Evolutionary conservation across 164 flowering plant genomes (phyloP).

Genomic region (Kalanchoe fedtschenkoi): DNA sequence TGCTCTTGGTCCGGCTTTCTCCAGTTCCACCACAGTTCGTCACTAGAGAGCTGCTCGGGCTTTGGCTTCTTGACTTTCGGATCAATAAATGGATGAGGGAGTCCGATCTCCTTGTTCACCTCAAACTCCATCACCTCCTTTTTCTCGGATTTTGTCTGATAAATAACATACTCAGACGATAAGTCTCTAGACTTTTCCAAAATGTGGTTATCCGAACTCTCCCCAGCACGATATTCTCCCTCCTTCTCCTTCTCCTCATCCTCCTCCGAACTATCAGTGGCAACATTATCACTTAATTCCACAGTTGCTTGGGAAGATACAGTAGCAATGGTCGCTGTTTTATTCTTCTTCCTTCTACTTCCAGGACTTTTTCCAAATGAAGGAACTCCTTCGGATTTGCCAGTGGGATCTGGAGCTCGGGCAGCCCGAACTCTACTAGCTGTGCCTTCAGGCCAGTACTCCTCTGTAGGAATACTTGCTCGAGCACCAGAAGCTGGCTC

Average conservation of each 20-base stretch:
- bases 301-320: slow-evolving; percentile 26
- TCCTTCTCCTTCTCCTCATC: slow-evolving; percentile 6
- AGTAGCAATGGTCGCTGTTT: slow-evolving; percentile 31
- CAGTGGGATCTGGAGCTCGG: slow-evolving; percentile 80
- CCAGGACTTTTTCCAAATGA: slow-evolving; percentile 87
- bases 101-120: slow-evolving; percentile 64
- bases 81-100: slow-evolving; percentile 85
- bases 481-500: slow-evolving; percentile 96
- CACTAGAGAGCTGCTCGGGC: slow-evolving; percentile 56
- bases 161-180: slow-evolving; percentile 62
- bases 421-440: slow-evolving; percentile 73
- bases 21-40: slow-evolving; percentile 98
- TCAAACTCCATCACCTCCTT: slow-evolving; percentile 47
- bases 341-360: slow-evolving; percentile 73
- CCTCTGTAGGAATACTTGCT: slow-evolving; percentile 71
- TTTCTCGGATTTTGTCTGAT: slow-evolving; percentile 50
- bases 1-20: slow-evolving; percentile 75
- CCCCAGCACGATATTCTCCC: background rate
- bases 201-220: slow-evolving; percentile 16
- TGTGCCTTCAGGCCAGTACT: slow-evolving; percentile 97
- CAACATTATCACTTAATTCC: slow-evolving; percentile 25
- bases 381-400: slow-evolving; percentile 50
- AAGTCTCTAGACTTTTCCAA: slow-evolving; percentile 41
- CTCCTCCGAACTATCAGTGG: slow-evolving; percentile 26
- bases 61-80: slow-evolving; percentile 61